phyloP scores from a whole-genome alignment of 495 filamentous ascomycete genomes.

The Lasiosphaeris hirsuta region DNA sequence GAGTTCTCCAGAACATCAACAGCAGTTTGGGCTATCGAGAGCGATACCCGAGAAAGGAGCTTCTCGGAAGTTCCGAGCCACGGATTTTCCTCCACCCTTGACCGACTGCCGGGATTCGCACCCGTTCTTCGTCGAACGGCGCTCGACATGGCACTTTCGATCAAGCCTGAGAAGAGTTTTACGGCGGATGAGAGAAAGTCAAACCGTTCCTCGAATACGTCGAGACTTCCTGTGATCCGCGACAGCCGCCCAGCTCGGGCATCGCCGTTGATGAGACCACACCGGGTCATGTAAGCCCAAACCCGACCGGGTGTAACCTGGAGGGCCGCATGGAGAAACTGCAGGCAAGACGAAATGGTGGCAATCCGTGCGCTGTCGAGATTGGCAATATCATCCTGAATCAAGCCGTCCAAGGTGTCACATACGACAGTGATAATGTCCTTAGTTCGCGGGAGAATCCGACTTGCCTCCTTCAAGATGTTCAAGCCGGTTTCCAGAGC shows the following conservation, averaged over 20 bases:
- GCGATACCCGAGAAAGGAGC: slow-evolving; percentile 66
- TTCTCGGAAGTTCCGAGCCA: slow-evolving; percentile 74
- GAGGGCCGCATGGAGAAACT: slow-evolving; percentile 71
- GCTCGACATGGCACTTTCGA: slow-evolving; percentile 71
- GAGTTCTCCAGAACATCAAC: slow-evolving; percentile 81
- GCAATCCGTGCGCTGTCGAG: slow-evolving; percentile 53
- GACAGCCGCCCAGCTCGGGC: slow-evolving; percentile 70
- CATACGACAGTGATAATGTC: slow-evolving; percentile 80
- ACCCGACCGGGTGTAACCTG: slow-evolving; percentile 72
- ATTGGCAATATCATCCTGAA: slow-evolving; percentile 57
- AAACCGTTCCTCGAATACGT: slow-evolving; percentile 71
- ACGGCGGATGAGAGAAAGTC: slow-evolving; percentile 71
- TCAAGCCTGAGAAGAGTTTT: slow-evolving; percentile 66
- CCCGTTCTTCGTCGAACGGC: slow-evolving; percentile 68
- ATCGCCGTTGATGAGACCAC: slow-evolving; percentile 68
- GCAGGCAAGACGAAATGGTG: slow-evolving; percentile 67
- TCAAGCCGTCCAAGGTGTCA: slow-evolving; percentile 74
- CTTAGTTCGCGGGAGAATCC: slow-evolving; percentile 64
- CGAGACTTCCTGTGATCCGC: slow-evolving; percentile 68
- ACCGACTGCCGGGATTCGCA: slow-evolving; percentile 48
- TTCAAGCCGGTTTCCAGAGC: slow-evolving; percentile 36
- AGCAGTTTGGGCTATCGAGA: slow-evolving; percentile 66
- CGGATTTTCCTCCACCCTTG: slow-evolving; percentile 50
- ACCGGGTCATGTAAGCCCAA: slow-evolving; percentile 84
- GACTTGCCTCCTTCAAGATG: slow-evolving; percentile 68